A percentile compares a stretch with the other conserved stretches of the same genome.
Evolutionary conservation across 805 yeast genomes (phyloP).

Genomic region (Candida piceae): DNA sequence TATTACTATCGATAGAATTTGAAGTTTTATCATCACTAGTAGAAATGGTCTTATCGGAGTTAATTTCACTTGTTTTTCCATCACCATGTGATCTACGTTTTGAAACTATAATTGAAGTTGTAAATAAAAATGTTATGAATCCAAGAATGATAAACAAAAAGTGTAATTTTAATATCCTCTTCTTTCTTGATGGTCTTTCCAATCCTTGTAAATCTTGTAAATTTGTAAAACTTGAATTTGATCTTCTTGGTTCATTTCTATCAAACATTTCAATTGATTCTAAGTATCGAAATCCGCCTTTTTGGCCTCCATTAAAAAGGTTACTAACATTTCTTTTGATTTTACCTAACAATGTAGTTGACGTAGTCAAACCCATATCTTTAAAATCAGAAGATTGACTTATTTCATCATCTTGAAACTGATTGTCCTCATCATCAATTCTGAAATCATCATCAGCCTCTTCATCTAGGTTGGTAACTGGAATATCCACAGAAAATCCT

Average conservation of each 20-base stretch:
- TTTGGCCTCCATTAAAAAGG: conserved; percentile 2
- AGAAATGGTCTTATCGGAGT: too few relatives aligned
- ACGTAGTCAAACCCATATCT: neutral
- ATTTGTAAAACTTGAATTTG: conserved; percentile 21
- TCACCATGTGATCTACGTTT: conserved; percentile 4
- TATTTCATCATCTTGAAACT: neutral
- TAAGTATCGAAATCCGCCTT: conserved; percentile 11
- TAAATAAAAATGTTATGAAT: conserved; percentile 6
- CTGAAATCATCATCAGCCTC: neutral
- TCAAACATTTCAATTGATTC: conserved; percentile 27
- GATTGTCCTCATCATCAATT: too few relatives aligned
- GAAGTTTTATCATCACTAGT: too few relatives aligned
- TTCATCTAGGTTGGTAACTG: conserved; percentile 45
- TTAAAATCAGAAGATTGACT: conserved; percentile 8
- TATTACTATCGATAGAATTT: too few relatives aligned
- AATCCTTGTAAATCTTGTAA: conserved; percentile 6
- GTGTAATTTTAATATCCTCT: conserved; percentile 7
- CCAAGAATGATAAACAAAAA: conserved; percentile 4
- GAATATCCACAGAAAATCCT: conserved; percentile 40
- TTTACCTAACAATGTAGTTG: conserved; percentile 4
- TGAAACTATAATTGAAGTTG: conserved; percentile 4
- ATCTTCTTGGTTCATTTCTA: conserved; percentile 13
- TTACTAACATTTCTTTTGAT: conserved; percentile 5
- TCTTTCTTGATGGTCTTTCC: conserved; percentile 1
- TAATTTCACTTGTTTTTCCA: too few relatives aligned